Conservation (phyloP, 1,284 basidiomycete genomes). For the Sporisorium reilianum region DNA sequence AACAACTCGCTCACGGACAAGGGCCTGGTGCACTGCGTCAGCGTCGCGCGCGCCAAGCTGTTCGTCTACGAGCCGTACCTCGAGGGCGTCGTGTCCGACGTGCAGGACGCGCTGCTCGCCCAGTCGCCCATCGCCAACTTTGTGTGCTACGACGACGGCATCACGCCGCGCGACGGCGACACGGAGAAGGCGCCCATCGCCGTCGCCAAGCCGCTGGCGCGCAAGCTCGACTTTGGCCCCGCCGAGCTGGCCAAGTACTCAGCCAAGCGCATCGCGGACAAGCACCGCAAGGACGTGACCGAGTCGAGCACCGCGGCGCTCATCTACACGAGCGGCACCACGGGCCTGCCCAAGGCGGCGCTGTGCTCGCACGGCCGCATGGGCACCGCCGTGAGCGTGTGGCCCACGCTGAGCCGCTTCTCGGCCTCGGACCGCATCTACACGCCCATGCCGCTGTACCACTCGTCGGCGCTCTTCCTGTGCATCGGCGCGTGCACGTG, state of each 20-base stretch:
- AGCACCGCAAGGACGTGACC: constrained; percentile 47
- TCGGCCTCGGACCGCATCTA: constrained; percentile 64
- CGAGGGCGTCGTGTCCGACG: constrained; percentile 49
- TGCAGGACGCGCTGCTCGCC: constrained; percentile 47
- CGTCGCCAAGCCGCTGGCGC: constrained; percentile 33
- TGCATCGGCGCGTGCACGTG: constrained; percentile 64
- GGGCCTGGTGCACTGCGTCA: constrained; percentile 67
- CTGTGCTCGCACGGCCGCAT: constrained; percentile 68
- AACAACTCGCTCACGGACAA: constrained; percentile 67
- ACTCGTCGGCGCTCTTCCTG: constrained; percentile 65
- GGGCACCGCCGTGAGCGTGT: constrained; percentile 57
- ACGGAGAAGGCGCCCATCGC: constrained; percentile 39
- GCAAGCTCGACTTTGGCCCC: constrained; percentile 50
- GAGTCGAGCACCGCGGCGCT: constrained; percentile 51
- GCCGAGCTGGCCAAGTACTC: constrained; percentile 47
- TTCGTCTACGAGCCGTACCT: constrained; percentile 67
- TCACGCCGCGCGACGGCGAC: constrained; percentile 48
- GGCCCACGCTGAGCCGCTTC: constrained; percentile 58
- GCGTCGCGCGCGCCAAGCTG: constrained; percentile 55
- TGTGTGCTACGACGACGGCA: constrained; percentile 63
- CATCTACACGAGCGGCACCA: constrained; percentile 65
- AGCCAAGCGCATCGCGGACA: constrained; percentile 44
- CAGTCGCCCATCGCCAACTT: constrained; percentile 44
- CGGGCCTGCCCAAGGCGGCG: constrained; percentile 69
- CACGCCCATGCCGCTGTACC: constrained; percentile 69